Percentiles rank a stretch among this genome's conserved stretches.
These are phyloP conservation scores for Pinus albicaulis DNA, from an alignment of 75 land plant genomes.

Conservation along the genomic window DNA sequence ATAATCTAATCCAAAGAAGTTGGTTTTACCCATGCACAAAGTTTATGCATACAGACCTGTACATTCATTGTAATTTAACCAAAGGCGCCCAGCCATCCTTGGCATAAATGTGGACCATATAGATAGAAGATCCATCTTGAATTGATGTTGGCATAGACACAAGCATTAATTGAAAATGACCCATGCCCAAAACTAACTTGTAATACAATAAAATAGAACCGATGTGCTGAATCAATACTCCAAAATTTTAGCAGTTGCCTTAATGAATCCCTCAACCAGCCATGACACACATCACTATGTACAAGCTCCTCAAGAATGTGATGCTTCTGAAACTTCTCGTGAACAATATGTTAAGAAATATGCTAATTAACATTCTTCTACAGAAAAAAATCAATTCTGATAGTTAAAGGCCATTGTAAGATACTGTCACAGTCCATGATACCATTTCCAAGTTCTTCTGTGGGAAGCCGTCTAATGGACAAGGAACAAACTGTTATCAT, in stretches of 20 bases:
- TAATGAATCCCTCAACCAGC: neutral
- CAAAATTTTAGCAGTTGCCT: neutral
- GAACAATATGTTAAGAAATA: neutral
- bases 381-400: constrained; percentile 2
- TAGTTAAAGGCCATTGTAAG: neutral
- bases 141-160: neutral
- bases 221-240: neutral
- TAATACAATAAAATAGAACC: neutral
- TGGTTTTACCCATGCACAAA: neutral
- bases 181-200: neutral
- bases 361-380: neutral
- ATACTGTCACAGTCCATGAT: neutral
- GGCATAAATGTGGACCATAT: neutral
- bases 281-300: constrained; percentile 1
- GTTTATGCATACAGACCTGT: neutral
- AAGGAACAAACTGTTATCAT: neutral
- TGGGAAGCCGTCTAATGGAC: neutral
- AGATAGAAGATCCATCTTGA: neutral
- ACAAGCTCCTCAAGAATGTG: neutral
- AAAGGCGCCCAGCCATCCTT: neutral
- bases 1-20: too few species aligned
- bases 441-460: neutral
- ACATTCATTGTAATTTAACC: neutral
- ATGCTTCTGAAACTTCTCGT: constrained; percentile 6
- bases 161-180: neutral